Evolutionary conservation across 345 rosid species (phyloP).

Genomic region (Lepidium didymum): DNA sequence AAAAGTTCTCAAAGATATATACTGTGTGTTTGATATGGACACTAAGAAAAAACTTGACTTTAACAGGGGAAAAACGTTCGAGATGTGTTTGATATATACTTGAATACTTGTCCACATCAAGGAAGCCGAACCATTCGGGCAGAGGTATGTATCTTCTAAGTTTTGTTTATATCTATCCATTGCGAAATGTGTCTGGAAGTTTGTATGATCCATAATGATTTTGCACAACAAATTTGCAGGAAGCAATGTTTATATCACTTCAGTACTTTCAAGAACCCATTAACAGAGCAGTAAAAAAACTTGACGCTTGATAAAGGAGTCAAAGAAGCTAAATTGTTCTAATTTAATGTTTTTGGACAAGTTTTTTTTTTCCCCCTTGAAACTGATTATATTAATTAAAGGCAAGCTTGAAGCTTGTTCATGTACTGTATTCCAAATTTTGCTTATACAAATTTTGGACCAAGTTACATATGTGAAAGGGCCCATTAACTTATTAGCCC

Average conservation of each 20-base stretch:
- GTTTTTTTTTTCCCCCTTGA: too few relatives aligned
- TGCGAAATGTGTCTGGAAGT: not conserved
- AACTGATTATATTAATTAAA: too few relatives aligned
- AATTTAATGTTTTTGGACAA: too few relatives aligned
- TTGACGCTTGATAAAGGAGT: not conserved
- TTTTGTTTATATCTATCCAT: not conserved
- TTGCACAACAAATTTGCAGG: too few relatives aligned
- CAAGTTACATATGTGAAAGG: not conserved
- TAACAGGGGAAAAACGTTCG: conserved; percentile 54
- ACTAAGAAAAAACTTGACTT: not conserved
- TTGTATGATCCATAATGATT: too few relatives aligned
- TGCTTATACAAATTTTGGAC: not conserved
- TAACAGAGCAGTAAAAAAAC: conserved; percentile 41
- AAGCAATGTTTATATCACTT: conserved; percentile 78
- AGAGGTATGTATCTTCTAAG: conserved; percentile 44
- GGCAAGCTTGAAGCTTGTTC: too few relatives aligned
- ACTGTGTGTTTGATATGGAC: not conserved
- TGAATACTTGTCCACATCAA: conserved; percentile 87
- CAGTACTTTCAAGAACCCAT: conserved; percentile 87
- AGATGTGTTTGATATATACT: conserved; percentile 54
- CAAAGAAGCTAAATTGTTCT: not conserved
- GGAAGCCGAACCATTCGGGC: conserved; percentile 93
- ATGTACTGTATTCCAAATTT: not conserved
- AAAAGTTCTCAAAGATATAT: not conserved
- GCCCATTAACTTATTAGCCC: not conserved